Conservation (phyloP, 2,329 filamentous ascomycete species). For the Ascochyta pisi region DNA sequence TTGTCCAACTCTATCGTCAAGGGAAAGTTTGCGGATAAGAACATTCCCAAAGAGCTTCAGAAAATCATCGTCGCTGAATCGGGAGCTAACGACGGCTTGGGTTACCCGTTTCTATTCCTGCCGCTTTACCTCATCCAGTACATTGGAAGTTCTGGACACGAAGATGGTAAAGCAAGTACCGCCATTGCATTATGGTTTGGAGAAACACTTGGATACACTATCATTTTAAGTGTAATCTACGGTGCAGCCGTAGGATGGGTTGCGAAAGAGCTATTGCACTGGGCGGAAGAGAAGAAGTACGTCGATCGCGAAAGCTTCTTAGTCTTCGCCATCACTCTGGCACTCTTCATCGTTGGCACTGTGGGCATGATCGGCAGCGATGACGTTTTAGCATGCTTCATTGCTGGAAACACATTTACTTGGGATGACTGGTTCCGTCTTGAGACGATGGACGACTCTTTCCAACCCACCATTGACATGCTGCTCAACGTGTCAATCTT, state of each 20-base stretch:
- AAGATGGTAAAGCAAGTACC: conserved; percentile 60
- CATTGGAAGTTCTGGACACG: conserved; percentile 59
- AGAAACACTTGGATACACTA: conserved; percentile 84
- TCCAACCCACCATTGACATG: conserved; percentile 97
- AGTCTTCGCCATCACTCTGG: conserved; percentile 83
- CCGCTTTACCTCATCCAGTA: conserved; percentile 85
- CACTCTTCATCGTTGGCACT: conserved; percentile 85
- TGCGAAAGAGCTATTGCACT: conserved; percentile 82
- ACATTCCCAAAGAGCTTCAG: conserved; percentile 82
- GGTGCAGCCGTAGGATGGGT: conserved; percentile 80
- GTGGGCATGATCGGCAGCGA: conserved; percentile 88
- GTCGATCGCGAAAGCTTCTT: conserved; percentile 88
- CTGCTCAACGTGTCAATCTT: conserved; percentile 88
- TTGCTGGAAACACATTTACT: conserved; percentile 88
- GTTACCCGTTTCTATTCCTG: conserved; percentile 87
- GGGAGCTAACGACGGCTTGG: conserved; percentile 86
- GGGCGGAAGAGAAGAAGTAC: conserved; percentile 79
- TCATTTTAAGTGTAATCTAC: conserved; percentile 78
- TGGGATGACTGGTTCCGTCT: conserved; percentile 91
- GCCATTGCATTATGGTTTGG: conserved; percentile 84
- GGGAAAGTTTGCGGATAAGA: conserved; percentile 90
- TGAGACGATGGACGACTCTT: conserved; percentile 85
- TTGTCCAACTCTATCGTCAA: conserved; percentile 91
- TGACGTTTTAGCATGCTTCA: conserved; percentile 89
- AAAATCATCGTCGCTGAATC: conserved; percentile 73